phyloP scores from a whole-genome alignment of 805 yeast genomes.

The Wickerhamomyces mucosus region DNA sequence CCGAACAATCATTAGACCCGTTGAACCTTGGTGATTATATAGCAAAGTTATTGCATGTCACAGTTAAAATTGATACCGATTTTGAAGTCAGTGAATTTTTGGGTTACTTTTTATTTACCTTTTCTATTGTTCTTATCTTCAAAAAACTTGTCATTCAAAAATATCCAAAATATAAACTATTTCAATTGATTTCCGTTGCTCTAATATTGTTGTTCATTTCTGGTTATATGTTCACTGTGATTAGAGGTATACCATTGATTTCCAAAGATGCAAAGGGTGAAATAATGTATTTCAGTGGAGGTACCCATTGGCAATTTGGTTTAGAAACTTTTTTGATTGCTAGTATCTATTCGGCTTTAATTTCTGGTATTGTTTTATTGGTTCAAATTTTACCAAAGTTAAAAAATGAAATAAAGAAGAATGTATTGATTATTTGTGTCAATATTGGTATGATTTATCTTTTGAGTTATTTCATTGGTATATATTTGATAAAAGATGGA shows the following conservation, averaged over 20 bases:
- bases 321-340: constrained; percentile 50
- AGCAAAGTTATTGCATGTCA: constrained; percentile 33
- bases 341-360: constrained; percentile 38
- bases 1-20: constrained; percentile 26
- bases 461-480: constrained; percentile 12
- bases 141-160: constrained; percentile 36
- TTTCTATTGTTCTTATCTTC: constrained; percentile 33
- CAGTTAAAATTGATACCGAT: constrained; percentile 32
- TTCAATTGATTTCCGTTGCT: constrained; percentile 26
- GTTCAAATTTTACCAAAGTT: constrained; percentile 26
- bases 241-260: constrained; percentile 53
- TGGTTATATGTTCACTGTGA: constrained; percentile 58
- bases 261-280: constrained; percentile 40
- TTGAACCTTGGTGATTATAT: constrained; percentile 46
- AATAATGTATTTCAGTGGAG: constrained; percentile 55
- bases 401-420: constrained; percentile 8
- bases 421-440: constrained; percentile 4
- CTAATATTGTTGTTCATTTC: constrained; percentile 38
- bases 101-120: constrained; percentile 35
- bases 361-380: constrained; percentile 29
- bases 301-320: constrained; percentile 61
- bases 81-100: constrained; percentile 34
- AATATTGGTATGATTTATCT: constrained; percentile 12
- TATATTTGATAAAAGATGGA: constrained; percentile 13
- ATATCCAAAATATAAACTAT: constrained; percentile 17